Evolutionary conservation across 345 rosid genomes (phyloP), one percentile per base, ranked within the genome.

Genomic region (Populus pruinosa): DNA sequence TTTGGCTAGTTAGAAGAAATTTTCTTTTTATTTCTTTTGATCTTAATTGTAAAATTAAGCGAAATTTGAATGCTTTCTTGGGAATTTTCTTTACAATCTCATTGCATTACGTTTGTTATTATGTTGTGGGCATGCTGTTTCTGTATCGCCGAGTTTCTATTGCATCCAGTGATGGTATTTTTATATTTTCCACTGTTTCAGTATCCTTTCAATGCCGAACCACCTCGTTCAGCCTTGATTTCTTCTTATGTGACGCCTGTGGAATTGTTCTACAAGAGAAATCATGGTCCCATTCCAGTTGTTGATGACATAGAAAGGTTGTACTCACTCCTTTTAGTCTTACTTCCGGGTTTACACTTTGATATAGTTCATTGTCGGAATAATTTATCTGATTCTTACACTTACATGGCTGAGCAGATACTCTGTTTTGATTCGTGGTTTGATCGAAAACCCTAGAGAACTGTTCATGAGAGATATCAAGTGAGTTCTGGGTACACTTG

Each of bases 191-290:
- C 39, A 47, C 39, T 79, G 63, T 29, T 81, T 77, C 89, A 95
- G 98, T 89, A 87, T 83, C 99, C 99, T 4, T 95, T 93, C 88
- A 95, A 95, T 81, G 98, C 98, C 1, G 99, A 95, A 84, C 98
- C 99, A 27, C 96, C 85, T 0, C 97, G 99, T 20, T 81, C 90
- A 1, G 94, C 88, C 47, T 83, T 96, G 81, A 77, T 82, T 83
- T 67, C 77, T n/a, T 90, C 96, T 74, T 93, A 92, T 75, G 86
- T 92, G 74, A 93, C 99, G 10, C 97, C 98, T 1, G 91, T 95
- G 53, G 90, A 91, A 78, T 81, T 95, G 72, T 95, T 95, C 87
- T 95, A 92, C 87, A 95, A 93, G 90, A 85, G 99, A 76, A 95
- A 91, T 79, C 99, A 93, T 81, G 99, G 98, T 14, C 98, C 97